A percentile compares a stretch with the other conserved stretches of the same genome.
phyloP scores from a whole-genome alignment of 148 eudicot species.

The Agrostemma githago region DNA sequence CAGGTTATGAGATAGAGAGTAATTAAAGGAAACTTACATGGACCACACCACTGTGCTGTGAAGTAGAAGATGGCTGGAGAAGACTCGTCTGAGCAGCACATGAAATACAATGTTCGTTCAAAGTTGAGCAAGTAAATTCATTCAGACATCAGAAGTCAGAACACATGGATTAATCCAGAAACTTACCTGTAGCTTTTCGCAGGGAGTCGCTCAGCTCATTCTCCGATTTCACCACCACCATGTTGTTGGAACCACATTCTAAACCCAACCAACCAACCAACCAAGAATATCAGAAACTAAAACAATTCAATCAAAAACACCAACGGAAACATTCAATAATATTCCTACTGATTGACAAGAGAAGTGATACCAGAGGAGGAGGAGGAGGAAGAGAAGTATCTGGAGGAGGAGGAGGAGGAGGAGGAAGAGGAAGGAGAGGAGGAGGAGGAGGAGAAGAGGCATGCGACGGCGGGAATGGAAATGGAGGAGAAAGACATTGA shows the following conservation, averaged over 20 bases:
- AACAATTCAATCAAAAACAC: no score
- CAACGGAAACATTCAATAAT: not conserved
- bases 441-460: slow-evolving; percentile 19
- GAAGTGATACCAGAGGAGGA: slow-evolving; percentile 20
- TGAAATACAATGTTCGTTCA: not conserved
- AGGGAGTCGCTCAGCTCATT: slow-evolving; percentile 62
- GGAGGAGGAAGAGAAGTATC: slow-evolving; percentile 26
- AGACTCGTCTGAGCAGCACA: slow-evolving; percentile 55
- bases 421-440: slow-evolving; percentile 19
- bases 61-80: slow-evolving; percentile 74
- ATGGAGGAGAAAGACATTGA: slow-evolving; percentile 16
- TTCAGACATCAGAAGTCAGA: not conserved
- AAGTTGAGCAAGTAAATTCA: not conserved
- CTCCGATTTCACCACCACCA: slow-evolving; percentile 62
- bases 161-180: not conserved
- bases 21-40: slow-evolving; percentile 55
- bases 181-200: slow-evolving; percentile 62
- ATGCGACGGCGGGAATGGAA: slow-evolving; percentile 23
- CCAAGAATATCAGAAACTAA: not conserved
- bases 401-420: slow-evolving; percentile 8
- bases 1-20: no score
- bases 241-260: slow-evolving; percentile 52
- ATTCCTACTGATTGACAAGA: not conserved
- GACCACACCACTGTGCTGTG: slow-evolving; percentile 96
- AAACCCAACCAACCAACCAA: slow-evolving; percentile 10